Evolutionary conservation across 1,284 basidiomycete species (phyloP), one percentile per base, ranked within the genome.

Genomic region (Cutaneotrichosporon sp.): DNA sequence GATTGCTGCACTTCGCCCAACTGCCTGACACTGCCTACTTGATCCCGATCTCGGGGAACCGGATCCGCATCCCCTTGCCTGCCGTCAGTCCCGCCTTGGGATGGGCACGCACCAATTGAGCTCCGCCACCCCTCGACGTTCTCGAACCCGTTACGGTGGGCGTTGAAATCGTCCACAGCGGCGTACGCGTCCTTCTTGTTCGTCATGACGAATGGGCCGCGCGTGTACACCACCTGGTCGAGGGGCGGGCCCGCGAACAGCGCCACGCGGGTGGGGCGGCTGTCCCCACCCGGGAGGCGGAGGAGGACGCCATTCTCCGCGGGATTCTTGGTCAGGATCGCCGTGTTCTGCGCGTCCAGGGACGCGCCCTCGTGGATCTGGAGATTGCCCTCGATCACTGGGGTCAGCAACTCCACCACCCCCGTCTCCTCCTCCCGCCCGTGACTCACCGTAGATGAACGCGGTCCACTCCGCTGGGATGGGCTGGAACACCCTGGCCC

Each of bases 171-270:
- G 47, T 86, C 72, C 60, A 97, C 78, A 0, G 94, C 91, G 74
- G 90, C 83, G 72, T 89, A 85, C 34, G 95, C 91, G 69, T 94
- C 93, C 65, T 89, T 85, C 16, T 82, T 81, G 3, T 83, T 86
- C 9, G 89, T 92, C 86, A 94, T 89, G 13, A 95, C 94, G 64
- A 83, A 82, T 4, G 81, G 81, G 0, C 77, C 78, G 56, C 77
- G 76, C 69, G 72, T 93, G 58, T 91, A 84, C 4, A 97, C 90
- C 0, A 86, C 83, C 78, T 98, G 94, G 67, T 94, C 86, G 6
- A 99, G 84, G 13, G 95, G 92, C 78, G 95, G 88, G 10, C 91
- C 95, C 7, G 94, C 89, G 62, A 90, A 84, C 84, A 95, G 73
- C 20, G 91, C 81, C 52, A 91, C 82, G 59, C 92, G 86, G 18